Base-by-base conservation (phyloP, 495 filamentous ascomycete genomes). In the Cercophora scortea region DNA sequence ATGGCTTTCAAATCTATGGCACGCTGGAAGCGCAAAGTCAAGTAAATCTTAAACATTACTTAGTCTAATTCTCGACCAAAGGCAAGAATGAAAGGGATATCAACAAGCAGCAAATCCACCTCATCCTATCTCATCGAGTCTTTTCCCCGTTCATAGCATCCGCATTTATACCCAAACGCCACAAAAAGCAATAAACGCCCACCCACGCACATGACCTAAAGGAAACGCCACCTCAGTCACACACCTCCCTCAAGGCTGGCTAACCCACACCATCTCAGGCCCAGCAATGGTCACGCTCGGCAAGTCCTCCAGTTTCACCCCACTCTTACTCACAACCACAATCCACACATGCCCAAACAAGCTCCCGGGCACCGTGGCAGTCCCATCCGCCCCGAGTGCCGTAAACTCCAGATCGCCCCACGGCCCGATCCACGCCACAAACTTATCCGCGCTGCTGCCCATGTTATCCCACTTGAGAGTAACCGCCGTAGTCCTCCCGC, bases 261-360 rank as follows among this genome's bases (percentile, higher is more conserved):
- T 47, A 42, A 59, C 39, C 70, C 70, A 73, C 7, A 71, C 47
- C 57, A 71, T 60, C 55, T 66, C 60, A 6, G 70, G 70, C 6
- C 68, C 70, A 8, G 70, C 68, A 47, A 69, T 62, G n/a, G 63
- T 51, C 11, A 57, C 52, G 8, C 36, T 43, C 35, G 47, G 53
- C 8, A 69, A 38, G 11, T 69, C 61, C 11, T 50, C 17, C 18
- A 60, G 52, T 33, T 50, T 51, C 5, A 58, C 52, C 3, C 46
- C 63, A 3, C 59, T 42, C 41, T 57, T 48, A 39, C 49, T 68
- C 16, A 62, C 61, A 32, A 71, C 46, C 16, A 63, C 67, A 32
- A 57, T 53, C 69, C 69, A 73, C 1, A 70, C 67, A 51, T 73
- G 60, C 2, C 70, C 70, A 6, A 60, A 71, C 43, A 70, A 48